phyloP scores from a whole-genome alignment of 192 early-diverging fungal genomes.

The Cetraspora pellucida region DNA sequence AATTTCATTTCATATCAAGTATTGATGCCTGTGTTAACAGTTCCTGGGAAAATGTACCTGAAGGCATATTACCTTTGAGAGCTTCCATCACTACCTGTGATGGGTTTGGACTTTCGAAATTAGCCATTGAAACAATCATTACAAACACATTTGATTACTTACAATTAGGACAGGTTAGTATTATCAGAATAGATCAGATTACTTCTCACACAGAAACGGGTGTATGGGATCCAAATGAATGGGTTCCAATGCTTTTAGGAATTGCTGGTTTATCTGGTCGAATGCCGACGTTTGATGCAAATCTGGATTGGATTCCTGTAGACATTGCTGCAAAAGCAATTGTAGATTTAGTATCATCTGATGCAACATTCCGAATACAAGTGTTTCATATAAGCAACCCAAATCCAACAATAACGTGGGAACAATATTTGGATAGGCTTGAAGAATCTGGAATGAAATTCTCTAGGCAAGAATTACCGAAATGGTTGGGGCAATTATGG shows the following conservation, averaged over 20 bases:
- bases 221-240: constrained; percentile 7
- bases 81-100: background rate
- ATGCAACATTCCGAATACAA: background rate
- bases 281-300: background rate
- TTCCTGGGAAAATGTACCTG: constrained; percentile 7
- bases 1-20: constrained; percentile 15
- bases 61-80: constrained; percentile 13
- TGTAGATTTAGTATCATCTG: background rate
- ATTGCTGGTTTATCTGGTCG: background rate
- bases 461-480: background rate
- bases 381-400: constrained; percentile 8
- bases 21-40: constrained; percentile 5
- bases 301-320: constrained; percentile 17
- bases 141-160: constrained; percentile 17
- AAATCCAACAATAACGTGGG: constrained; percentile 5
- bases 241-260: constrained; percentile 8
- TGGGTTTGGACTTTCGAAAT: background rate
- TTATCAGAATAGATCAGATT: background rate
- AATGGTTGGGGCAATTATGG: background rate
- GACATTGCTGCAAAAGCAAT: constrained; percentile 15
- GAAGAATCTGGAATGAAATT: constrained; percentile 20
- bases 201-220: background rate
- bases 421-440: background rate
- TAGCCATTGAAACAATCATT: background rate
- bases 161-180: background rate